Conservation (phyloP, 768 basidiomycete species). For the Phlebiopsis gigantea region DNA sequence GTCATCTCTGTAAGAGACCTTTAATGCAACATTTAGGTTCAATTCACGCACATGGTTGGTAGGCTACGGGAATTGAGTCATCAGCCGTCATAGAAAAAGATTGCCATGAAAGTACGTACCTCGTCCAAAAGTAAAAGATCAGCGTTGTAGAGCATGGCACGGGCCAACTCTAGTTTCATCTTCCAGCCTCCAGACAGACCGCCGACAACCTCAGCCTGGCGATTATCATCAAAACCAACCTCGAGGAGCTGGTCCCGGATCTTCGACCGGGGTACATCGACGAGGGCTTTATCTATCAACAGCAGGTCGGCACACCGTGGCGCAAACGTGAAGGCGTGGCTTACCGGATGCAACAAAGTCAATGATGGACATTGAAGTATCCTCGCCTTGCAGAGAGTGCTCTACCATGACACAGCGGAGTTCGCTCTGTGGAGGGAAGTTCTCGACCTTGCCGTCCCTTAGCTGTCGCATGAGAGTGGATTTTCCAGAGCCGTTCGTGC, state of each 20-base stretch:
- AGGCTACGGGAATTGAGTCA: slow-evolving; percentile 44
- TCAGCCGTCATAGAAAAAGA: slow-evolving; percentile 1
- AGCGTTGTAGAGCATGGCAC: slow-evolving; percentile 96
- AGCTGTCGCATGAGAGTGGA: slow-evolving; percentile 94
- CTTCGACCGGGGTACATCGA: slow-evolving; percentile 54
- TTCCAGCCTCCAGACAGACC: slow-evolving; percentile 98
- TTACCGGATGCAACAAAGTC: slow-evolving; percentile 87
- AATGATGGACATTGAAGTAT: slow-evolving; percentile 72
- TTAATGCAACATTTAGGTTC: slow-evolving; percentile 6
- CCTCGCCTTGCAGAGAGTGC: slow-evolving; percentile 93
- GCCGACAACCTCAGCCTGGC: slow-evolving; percentile 82
- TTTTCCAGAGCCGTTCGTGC: slow-evolving; percentile 95
- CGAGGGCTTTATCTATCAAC: slow-evolving; percentile 60
- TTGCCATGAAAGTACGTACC: slow-evolving; percentile 31
- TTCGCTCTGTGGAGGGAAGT: slow-evolving; percentile 86
- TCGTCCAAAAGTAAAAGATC: slow-evolving; percentile 84
- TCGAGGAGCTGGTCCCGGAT: slow-evolving; percentile 76
- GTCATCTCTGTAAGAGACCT: not conserved
- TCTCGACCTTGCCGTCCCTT: slow-evolving; percentile 92
- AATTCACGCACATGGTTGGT: slow-evolving; percentile 75
- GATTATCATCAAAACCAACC: slow-evolving; percentile 86
- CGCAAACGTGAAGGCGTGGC: slow-evolving; percentile 17
- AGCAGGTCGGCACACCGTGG: not conserved
- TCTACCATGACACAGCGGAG: slow-evolving; percentile 95
- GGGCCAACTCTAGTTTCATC: slow-evolving; percentile 95